Evolutionary conservation across 768 basidiomycete species (phyloP).

Genomic region (Lyophyllum decastes): DNA sequence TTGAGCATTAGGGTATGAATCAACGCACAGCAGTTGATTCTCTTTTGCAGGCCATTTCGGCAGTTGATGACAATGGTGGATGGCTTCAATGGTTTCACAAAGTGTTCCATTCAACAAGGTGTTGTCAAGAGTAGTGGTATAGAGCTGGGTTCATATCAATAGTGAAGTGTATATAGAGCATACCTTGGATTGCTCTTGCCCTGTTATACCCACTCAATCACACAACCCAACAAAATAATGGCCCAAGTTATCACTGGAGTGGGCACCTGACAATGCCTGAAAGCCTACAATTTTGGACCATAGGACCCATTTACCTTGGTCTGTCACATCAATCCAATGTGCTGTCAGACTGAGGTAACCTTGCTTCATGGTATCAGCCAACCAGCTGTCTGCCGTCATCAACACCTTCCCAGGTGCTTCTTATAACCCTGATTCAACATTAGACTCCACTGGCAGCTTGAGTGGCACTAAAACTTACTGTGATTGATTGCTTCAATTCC

Average conservation of each 20-base stretch:
- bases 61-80: background rate
- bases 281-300: constrained; percentile 23
- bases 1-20: too few relatives aligned
- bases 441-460: too few relatives aligned
- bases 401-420: constrained; percentile 19
- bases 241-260: constrained; percentile 27
- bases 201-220: constrained; percentile 22
- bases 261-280: constrained; percentile 18
- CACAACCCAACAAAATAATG: constrained; percentile 23
- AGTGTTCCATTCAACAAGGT: constrained; percentile 2
- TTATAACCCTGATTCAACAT: background rate
- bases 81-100: background rate
- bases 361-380: constrained; percentile 15
- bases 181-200: constrained; percentile 26
- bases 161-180: constrained; percentile 15
- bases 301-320: constrained; percentile 21
- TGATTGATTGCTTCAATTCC: background rate
- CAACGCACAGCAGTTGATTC: background rate
- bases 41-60: background rate
- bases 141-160: constrained; percentile 16
- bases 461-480: background rate
- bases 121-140: constrained; percentile 4
- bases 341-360: constrained; percentile 14
- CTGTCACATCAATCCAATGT: constrained; percentile 22
- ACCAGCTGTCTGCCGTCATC: constrained; percentile 18